A percentile compares a stretch with the other conserved stretches of the same genome.
Conservation (phyloP, 441 rosid species). For the Gossypium davidsonii region DNA sequence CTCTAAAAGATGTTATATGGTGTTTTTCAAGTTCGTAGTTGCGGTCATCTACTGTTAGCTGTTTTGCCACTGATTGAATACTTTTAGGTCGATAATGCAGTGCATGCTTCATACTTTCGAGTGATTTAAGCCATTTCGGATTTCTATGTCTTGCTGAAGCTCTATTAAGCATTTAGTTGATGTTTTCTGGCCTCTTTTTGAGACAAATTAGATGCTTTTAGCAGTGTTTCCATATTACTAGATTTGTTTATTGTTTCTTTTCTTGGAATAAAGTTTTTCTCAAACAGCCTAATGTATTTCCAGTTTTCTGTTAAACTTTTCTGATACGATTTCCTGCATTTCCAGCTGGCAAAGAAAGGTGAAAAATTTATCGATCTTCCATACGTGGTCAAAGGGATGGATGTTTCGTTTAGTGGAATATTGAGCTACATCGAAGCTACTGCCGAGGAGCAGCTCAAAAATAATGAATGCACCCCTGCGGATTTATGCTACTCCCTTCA, state of each 20-base stretch:
- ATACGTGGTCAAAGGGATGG: conserved; percentile 92
- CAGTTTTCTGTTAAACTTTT: background rate
- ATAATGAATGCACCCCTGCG: conserved; percentile 79
- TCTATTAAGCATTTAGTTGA: background rate
- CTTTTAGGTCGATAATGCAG: no score
- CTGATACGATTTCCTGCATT: conserved; percentile 12
- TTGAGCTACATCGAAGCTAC: conserved; percentile 83
- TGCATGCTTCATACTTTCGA: no score
- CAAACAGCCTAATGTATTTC: background rate
- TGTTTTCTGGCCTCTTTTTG: background rate
- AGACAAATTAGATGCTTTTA: background rate
- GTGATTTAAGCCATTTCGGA: no score
- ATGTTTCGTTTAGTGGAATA: conserved; percentile 91
- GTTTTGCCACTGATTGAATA: no score
- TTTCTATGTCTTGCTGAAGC: no score
- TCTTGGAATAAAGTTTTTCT: background rate
- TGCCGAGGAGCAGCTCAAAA: conserved; percentile 74
- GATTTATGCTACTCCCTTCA: conserved; percentile 93
- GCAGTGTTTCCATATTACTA: background rate
- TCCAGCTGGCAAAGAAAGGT: conserved; percentile 92
- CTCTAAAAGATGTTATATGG: background rate
- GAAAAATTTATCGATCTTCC: conserved; percentile 83
- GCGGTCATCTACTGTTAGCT: background rate
- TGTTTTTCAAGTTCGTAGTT: background rate
- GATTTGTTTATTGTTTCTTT: background rate